Conservation (phyloP, 345 rosid genomes). For the Citrus sinensis region DNA sequence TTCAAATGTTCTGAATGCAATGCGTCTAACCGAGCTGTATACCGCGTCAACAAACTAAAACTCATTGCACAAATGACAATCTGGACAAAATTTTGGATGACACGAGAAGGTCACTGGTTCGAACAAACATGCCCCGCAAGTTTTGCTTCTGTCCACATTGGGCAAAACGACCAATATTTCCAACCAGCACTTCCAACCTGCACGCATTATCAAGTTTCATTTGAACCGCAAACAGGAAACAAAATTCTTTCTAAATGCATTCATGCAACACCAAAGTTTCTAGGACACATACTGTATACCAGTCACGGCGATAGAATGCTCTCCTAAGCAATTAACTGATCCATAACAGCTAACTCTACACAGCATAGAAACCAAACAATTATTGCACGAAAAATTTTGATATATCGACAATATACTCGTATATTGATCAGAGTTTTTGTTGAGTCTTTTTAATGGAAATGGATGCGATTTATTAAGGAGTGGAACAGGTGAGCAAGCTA, state of each 20-base stretch:
- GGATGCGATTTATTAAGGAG: not conserved
- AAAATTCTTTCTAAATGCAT: not conserved
- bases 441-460: not conserved
- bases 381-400: not conserved
- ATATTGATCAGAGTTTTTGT: not conserved
- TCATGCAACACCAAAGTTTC: not conserved
- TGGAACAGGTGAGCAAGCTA: not conserved
- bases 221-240: not conserved
- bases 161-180: not conserved
- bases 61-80: not conserved
- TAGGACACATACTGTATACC: not conserved
- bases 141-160: not conserved
- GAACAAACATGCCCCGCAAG: not conserved
- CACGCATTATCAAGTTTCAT: not conserved
- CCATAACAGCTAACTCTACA: not conserved
- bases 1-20: not conserved
- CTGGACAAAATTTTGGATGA: not conserved
- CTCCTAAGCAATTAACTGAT: not conserved
- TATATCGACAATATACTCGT: not conserved
- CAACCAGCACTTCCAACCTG: slow-evolving; percentile 7
- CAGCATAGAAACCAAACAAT: not conserved
- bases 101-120: not conserved
- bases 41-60: not conserved
- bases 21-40: not conserved
- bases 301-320: not conserved